These are phyloP conservation scores for Actinomucor elegans DNA, from an alignment of 371 early-diverging fungal species.

Conservation along the genomic window DNA sequence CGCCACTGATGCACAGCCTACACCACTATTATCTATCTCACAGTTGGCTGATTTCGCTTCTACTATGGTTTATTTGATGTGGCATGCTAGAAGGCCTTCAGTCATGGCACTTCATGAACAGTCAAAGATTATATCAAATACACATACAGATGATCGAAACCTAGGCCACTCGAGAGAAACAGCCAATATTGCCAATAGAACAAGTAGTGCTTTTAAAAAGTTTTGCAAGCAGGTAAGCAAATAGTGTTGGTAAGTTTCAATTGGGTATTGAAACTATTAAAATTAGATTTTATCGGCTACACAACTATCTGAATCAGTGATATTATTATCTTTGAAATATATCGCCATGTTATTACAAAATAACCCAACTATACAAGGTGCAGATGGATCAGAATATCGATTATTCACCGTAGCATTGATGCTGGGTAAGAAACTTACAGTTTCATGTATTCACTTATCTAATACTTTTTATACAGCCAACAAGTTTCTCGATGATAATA, in stretches of 20 bases:
- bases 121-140: conserved; percentile 8
- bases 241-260: too few species aligned
- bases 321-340: conserved; percentile 60
- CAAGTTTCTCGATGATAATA: conserved; percentile 71
- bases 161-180: conserved; percentile 31
- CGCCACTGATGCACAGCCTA: conserved; percentile 34
- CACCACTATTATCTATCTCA: conserved; percentile 31
- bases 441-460: neutral
- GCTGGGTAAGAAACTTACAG: conserved; percentile 37
- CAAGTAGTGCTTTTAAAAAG: conserved; percentile 55
- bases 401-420: conserved; percentile 79
- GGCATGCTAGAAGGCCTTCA: conserved; percentile 59
- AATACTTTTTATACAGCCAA: conserved; percentile 42
- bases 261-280: neutral
- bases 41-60: conserved; percentile 68
- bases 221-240: conserved; percentile 54
- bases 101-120: conserved; percentile 44
- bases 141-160: conserved; percentile 17
- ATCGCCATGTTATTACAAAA: conserved; percentile 62
- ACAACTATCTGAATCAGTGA: conserved; percentile 63
- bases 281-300: conserved; percentile 56
- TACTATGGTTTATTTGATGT: conserved; percentile 65
- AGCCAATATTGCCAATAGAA: conserved; percentile 45
- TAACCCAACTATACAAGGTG: conserved; percentile 64
- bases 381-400: conserved; percentile 75